Base-by-base conservation (phyloP, 345 rosid genomes). In the Eucalyptus brandiana region DNA sequence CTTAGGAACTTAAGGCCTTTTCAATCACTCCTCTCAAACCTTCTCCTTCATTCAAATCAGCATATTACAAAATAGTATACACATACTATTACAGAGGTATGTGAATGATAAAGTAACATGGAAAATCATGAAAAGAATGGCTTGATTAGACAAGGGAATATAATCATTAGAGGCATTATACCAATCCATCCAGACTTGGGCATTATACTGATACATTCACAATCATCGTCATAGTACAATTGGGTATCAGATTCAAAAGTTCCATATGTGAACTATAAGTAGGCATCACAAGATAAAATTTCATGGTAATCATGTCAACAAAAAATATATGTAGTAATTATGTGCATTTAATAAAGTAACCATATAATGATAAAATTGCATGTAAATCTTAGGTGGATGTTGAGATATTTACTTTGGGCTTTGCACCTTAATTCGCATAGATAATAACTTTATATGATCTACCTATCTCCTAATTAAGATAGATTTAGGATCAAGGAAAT, bases 391-490 rank as follows among this genome's bases (percentile, higher is more conserved):
- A 51, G 89, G 89, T 30, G 87, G 87, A 48, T 58, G 48, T 88
- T 80, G 45, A 91, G 60, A 80, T 60, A 90, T 87, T 90, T 88
- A 97, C 99, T 92, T 93, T 54, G 90, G 90, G 40, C 89, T 92
- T 88, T 93, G 93, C 72, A 92, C 93, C 87, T 92, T 92, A 90
- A 97, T 92, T 88, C 94, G 92, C 87, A 96, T 93, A 53, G 9
- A 53, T 19, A 53, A 53, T 53, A 53, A 19, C 1, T 18, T 4
- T 53, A 53, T 53, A 0, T 53, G 4, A 53, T 53, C 56, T 53
- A 53, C 56, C 24, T 19, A 4, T 53, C 56, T 53, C 56, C 24
- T 8, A 53, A 19, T 53, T 19, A 53, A 53, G 56, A 53, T 4
- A 53, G 4, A 53, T 53, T 53, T 53, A 53, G 24, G 9, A 53